Evolutionary conservation across 345 rosid genomes (phyloP).

Genomic region (Aquilaria sinensis): DNA sequence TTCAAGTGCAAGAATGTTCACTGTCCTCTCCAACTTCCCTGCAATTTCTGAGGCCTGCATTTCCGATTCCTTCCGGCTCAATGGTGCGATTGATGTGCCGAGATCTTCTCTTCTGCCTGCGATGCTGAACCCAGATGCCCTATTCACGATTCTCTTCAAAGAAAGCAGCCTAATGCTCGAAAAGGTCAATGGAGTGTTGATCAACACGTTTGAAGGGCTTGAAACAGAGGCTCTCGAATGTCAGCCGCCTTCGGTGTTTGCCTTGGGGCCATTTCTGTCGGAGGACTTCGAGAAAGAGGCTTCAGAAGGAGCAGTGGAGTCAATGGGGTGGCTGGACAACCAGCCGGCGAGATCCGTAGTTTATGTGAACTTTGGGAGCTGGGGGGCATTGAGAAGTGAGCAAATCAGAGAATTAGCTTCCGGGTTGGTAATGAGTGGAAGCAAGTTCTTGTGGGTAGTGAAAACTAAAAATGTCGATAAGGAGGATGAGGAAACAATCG

Average conservation of each 20-base stretch:
- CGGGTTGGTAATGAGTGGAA: constrained; percentile 26
- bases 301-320: neutral
- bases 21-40: constrained; percentile 11
- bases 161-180: constrained; percentile 5
- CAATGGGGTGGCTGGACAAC: constrained; percentile 29
- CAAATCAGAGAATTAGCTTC: constrained; percentile 37
- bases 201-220: constrained; percentile 32
- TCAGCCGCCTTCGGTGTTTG: constrained; percentile 22
- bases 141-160: constrained; percentile 10
- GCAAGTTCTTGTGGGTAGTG: constrained; percentile 36
- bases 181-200: constrained; percentile 22
- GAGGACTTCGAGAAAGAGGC: constrained; percentile 14
- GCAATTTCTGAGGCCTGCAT: neutral
- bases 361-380: constrained; percentile 44
- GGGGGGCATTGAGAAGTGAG: constrained; percentile 23
- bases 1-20: constrained; percentile 22
- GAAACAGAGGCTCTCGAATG: constrained; percentile 20
- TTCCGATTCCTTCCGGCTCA: constrained; percentile 1
- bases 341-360: constrained; percentile 32
- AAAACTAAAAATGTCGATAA: constrained; percentile 26
- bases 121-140: constrained; percentile 10
- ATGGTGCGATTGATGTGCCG: constrained; percentile 19
- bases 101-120: constrained; percentile 30
- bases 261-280: constrained; percentile 31
- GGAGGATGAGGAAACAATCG: constrained; percentile 20